Evolutionary conservation across 75 land plant genomes (phyloP), one percentile per base, ranked within the genome.

Genomic region (Pinus taeda): DNA sequence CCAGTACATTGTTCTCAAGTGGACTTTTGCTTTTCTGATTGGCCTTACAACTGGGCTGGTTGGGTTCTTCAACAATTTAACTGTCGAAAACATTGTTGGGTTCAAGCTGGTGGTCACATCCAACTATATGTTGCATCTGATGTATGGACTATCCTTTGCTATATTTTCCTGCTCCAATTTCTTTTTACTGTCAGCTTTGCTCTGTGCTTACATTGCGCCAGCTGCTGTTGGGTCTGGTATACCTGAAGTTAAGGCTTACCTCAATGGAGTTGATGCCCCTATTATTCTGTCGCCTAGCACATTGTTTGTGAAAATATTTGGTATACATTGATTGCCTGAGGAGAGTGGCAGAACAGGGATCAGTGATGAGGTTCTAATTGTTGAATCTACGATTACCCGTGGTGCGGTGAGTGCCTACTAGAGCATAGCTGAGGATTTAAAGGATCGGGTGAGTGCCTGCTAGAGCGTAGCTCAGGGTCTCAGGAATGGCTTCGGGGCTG

Each of bases 1-100:
- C 15, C 90, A 90, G 60, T 95, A 93, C 80, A 73, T 95, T n/a
- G 75, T 84, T 6, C 81, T 95, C 21, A 95, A 95, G 61, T 95
- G 98, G 98, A 82, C 98, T 20, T 81, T 93, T 63, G 91, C 86
- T 7, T 89, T 87, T 74, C 74, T 90, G n/a, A 85, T 95, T 6
- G 98, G 98, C 57, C 15, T 93, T 15, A 18, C 66, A 18, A 91
- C 92, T 11, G 98, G 91, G 36, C 60, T 91, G 11, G 83, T 88
- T 74, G 91, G 84, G 60, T 81, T 93, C 79, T 78, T 83, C 78
- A 95, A 89, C 74, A 95, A 90, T 63, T 76, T 90, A 58, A 90
- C 93, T 1, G 91, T 93, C 9, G 98, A 95, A 79, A 95, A 95
- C 70, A 90, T 95, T 30, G 90, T 95, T 60, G 98, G 95, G 13